phyloP scores from a whole-genome alignment of 73 alveolate species.

The Symbiodinium pilosum region DNA sequence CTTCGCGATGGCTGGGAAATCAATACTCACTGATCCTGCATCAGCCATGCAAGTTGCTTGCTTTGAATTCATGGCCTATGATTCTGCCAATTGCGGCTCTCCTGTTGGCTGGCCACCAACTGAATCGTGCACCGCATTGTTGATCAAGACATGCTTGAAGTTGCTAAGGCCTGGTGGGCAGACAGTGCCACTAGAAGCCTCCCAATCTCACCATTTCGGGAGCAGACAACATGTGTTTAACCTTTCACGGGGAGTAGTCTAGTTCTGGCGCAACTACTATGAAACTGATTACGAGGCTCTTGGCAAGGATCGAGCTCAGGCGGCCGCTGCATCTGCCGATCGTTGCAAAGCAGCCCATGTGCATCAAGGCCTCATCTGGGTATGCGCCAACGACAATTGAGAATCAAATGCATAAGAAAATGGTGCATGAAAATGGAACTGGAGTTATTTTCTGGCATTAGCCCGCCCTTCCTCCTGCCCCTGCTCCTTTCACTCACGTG shows the following conservation, averaged over 20 bases:
- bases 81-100: background rate
- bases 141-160: conserved; percentile 96
- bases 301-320: background rate
- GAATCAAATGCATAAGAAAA: too few relatives aligned
- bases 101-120: conserved; percentile 98
- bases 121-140: conserved; percentile 98
- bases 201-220: too few relatives aligned
- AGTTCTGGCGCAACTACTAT: too few relatives aligned
- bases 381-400: too few relatives aligned
- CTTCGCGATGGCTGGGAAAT: conserved; percentile 76
- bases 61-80: background rate
- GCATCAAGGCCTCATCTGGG: conserved; percentile 96
- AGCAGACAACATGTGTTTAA: background rate
- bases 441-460: too few relatives aligned
- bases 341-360: conserved; percentile 98
- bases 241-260: too few relatives aligned
- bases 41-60: background rate
- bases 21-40: conserved; percentile 62
- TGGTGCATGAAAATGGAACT: too few relatives aligned
- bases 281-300: too few relatives aligned
- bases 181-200: too few relatives aligned
- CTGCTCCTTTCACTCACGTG: too few relatives aligned
- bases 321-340: conserved; percentile 95
- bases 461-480: too few relatives aligned
- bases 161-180: conserved; percentile 55